Base-by-base conservation (phyloP, 2,329 filamentous ascomycete genomes). In the Penicillium sp. region DNA sequence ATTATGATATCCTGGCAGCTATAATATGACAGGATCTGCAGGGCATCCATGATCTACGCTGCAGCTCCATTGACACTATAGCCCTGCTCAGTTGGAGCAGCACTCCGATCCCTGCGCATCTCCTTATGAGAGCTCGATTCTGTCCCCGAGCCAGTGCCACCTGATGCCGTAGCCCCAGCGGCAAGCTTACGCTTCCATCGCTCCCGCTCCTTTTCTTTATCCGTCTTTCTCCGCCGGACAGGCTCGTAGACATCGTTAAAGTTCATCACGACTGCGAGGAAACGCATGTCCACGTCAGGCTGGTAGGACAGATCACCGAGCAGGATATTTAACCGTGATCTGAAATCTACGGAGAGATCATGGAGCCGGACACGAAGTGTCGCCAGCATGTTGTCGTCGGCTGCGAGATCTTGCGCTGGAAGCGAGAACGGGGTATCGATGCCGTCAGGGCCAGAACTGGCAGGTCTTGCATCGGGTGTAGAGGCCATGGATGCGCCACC, bases 201-300 rank as follows among this genome's bases (percentile, higher is more conserved):
- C 33, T 63, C 56, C 46, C 50, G 60, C 36, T 61, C 56, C 44
- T 57, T 66, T 41, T 70, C 65, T 46, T 61, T 72, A 35, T 69
- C 71, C 16, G 67, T 63, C 33, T 69, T 65, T 52, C 80, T 74
- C 73, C 85, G 85, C 69, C 86, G 82, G 63, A 86, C 82, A 13
- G 90, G 89, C 72, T 89, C 83, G 72, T 97, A 97, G 24, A 95
- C 89, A 69, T 97, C 92, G 73, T 99, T 99, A 74, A 97, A 99
- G 74, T 97, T 99, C 90, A 99, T 97, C 36, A 94, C 89, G 42
- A 97, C 91, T 35, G 90, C 94, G 60, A 99, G 75, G 78, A 97
- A 97, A 48, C 92, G 82, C 85, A 99, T 90, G 70, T 99, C 94
- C 46, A 92, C 86, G 69, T 99, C 94, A 0, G 91, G 87, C 73